Base-by-base conservation (phyloP, 2,329 filamentous ascomycete genomes). In the Anthostomella pinea region DNA sequence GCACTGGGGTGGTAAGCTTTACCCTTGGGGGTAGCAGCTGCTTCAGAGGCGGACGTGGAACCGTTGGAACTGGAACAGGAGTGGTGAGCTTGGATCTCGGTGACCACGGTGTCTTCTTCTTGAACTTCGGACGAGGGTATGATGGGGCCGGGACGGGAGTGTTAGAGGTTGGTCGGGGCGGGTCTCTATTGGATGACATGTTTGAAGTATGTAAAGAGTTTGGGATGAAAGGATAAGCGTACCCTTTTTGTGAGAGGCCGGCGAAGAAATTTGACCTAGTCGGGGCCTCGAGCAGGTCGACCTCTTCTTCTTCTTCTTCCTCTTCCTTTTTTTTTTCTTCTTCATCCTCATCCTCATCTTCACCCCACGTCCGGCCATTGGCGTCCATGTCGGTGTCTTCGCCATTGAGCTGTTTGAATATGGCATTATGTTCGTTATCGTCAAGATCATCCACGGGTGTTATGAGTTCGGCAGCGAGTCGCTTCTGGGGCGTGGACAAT, bases 401-500 rank as follows among this genome's bases (percentile, higher is more conserved):
- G 8, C 27, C 40, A 14, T 49, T 47, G 13, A 62, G 32, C 24
- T 62, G 60, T 29, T 42, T 49, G 7, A 34, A 48, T 30, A 66
- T 55, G 8, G 53, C 52, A 11, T 51, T 38, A 27, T 55, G 46
- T 6, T 59, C 59, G 4, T 45, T 44, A 21, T 62, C 51, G 5
- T 57, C 47, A 5, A 54, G 6, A n/a, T 49, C 50, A 3, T 51
- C 53, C 3, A 36, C 15, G 18, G 52, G 42, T 13, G 29, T 35
- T 9, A 35, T 31, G 9, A 49, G 22, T 25, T 36, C 41, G 23
- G 34, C 24, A 4, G 34, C 26, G 4, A 49, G 34, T 20, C 46
- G 60, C 26, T 68, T 69, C 35, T 59, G 49, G 3, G 65, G 64
- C 6, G 65, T 66, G 5, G 66, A 66, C 6, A 68, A 43, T 1